phyloP scores from a whole-genome alignment of 768 basidiomycete genomes.

The Lactarius hengduanensis region DNA sequence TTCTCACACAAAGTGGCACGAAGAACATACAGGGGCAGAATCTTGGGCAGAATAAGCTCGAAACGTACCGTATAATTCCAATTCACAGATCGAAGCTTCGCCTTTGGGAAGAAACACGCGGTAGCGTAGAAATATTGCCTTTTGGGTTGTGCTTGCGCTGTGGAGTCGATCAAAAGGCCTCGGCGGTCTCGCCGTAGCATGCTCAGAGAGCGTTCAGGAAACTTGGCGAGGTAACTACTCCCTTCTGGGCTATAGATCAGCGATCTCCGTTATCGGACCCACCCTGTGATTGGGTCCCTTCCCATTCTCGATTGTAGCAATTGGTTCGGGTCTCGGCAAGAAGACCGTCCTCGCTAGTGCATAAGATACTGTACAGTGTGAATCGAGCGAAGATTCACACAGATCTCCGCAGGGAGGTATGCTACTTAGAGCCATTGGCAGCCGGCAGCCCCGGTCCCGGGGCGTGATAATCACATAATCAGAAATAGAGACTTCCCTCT shows the following conservation, averaged over 20 bases:
- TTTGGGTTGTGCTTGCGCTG: neutral
- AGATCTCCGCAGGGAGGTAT: neutral
- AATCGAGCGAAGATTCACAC: neutral
- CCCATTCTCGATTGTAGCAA: neutral
- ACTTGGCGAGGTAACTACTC: neutral
- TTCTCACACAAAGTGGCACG: neutral
- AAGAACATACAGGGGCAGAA: neutral
- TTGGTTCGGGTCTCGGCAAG: neutral
- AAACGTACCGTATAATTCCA: neutral
- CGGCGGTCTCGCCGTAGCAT: neutral
- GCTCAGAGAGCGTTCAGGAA: neutral
- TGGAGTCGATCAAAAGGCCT: neutral
- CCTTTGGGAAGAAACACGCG: neutral
- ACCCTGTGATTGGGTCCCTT: neutral
- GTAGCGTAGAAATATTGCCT: neutral
- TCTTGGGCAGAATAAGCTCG: neutral
- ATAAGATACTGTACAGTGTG: neutral
- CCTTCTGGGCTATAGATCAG: neutral
- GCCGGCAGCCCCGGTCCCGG: neutral
- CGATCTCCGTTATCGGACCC: neutral
- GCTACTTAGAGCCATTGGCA: neutral
- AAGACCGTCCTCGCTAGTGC: neutral
- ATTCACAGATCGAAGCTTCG: neutral
- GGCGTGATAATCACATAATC: neutral
- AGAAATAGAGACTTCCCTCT: neutral